Percentiles rank a stretch among this genome's conserved stretches.
These are phyloP conservation scores for Mortierella sp. DNA, from an alignment of 371 early-diverging fungal species.

Conservation along the genomic window DNA sequence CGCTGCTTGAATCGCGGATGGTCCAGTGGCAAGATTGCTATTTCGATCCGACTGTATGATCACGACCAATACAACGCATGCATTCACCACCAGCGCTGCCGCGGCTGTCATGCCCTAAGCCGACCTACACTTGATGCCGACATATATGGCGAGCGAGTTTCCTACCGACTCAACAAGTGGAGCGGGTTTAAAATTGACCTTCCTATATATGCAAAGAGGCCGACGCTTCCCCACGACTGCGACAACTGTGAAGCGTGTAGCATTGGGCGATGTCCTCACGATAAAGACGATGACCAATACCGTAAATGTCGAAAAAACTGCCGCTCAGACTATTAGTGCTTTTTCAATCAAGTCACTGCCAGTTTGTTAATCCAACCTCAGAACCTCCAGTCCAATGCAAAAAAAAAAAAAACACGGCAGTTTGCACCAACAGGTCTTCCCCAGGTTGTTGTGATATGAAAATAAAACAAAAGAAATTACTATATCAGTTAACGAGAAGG, in stretches of 20 bases:
- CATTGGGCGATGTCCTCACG: slow-evolving; percentile 21
- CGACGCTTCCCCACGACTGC: slow-evolving; percentile 17
- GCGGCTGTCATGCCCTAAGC: slow-evolving; percentile 5
- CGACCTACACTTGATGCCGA: slow-evolving; percentile 24
- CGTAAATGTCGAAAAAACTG: slow-evolving; percentile 2
- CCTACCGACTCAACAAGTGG: slow-evolving; percentile 24
- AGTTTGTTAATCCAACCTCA: not conserved
- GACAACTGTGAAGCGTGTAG: slow-evolving; percentile 17
- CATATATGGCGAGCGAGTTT: slow-evolving; percentile 24
- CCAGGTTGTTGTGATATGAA: no score
- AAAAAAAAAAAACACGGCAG: not conserved
- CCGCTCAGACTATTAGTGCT: slow-evolving; percentile 6
- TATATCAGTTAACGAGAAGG: no score
- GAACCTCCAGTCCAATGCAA: not conserved
- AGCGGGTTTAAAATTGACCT: slow-evolving; percentile 1
- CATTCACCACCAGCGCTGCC: slow-evolving; percentile 22
- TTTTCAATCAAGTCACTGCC: not conserved
- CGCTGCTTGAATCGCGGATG: slow-evolving; percentile 18
- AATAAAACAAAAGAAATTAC: no score
- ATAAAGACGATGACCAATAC: not conserved
- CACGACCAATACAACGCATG: slow-evolving; percentile 24
- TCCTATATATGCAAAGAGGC: not conserved
- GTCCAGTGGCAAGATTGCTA: slow-evolving; percentile 25
- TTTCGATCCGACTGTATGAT: slow-evolving; percentile 21
- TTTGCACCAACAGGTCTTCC: no score